These are phyloP conservation scores for Daedaleopsis nitida DNA, from an alignment of 768 basidiomycete species.

Conservation along the genomic window DNA sequence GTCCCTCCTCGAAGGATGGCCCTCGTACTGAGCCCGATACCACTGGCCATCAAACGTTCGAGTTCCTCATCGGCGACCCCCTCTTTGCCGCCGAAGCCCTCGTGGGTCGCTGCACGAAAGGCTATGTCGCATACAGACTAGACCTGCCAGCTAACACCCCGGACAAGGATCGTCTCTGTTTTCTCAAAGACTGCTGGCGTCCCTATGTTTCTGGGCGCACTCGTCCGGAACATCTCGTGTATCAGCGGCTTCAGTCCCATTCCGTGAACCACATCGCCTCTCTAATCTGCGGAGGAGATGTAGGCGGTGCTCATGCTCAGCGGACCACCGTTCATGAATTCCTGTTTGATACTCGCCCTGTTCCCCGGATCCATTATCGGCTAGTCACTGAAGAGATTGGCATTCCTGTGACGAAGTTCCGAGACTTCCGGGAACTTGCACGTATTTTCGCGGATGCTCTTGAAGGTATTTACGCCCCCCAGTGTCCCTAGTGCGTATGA, in stretches of 20 bases:
- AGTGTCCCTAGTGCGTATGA: not conserved
- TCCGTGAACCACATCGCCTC: constrained; percentile 1
- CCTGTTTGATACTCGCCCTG: not conserved
- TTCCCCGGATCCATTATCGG: constrained; percentile 8
- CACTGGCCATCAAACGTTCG: not conserved
- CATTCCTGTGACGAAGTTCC: not conserved
- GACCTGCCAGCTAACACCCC: not conserved
- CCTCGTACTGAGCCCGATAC: not conserved
- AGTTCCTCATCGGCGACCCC: constrained; percentile 10
- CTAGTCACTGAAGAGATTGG: constrained; percentile 11
- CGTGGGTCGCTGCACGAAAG: constrained; percentile 6
- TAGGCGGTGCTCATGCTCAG: constrained; percentile 2
- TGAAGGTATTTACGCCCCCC: too few species aligned
- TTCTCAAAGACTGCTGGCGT: constrained; percentile 20
- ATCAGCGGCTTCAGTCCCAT: not conserved
- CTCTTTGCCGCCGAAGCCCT: not conserved
- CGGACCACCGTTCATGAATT: not conserved
- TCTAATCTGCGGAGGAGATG: constrained; percentile 16
- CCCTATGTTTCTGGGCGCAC: not conserved
- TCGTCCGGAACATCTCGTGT: constrained; percentile 12
- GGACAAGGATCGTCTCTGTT: not conserved
- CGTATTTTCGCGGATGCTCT: not conserved
- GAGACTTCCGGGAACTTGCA: not conserved
- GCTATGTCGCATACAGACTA: constrained; percentile 6
- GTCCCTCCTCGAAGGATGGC: not conserved